Conservation (phyloP, 768 basidiomycete genomes). For the Lactifluus piperatus region DNA sequence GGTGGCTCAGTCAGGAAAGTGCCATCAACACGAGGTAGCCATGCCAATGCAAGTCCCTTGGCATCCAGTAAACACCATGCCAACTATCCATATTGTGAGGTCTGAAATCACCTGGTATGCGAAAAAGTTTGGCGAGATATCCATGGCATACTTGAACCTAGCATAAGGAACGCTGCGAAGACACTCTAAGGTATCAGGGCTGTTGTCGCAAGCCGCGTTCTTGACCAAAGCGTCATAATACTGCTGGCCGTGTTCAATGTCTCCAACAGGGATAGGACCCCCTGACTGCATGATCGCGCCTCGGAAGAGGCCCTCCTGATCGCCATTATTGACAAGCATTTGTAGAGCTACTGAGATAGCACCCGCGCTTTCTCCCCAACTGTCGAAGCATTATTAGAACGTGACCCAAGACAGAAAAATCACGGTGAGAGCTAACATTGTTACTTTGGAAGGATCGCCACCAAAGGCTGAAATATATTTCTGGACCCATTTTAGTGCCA, state of each 20-base stretch:
- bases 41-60: conserved; percentile 13
- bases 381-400: background rate
- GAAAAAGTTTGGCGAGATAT: conserved; percentile 14
- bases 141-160: conserved; percentile 1
- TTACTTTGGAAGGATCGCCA: conserved; percentile 31
- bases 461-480: conserved; percentile 34
- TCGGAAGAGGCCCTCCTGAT: conserved; percentile 21
- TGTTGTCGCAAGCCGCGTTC: conserved; percentile 16
- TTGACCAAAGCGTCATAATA: conserved; percentile 21
- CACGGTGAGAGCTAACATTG: conserved; percentile 22
- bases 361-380: conserved; percentile 33
- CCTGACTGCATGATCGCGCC: conserved; percentile 25
- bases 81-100: background rate
- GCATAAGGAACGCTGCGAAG: conserved; percentile 13
- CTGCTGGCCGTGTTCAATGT: conserved; percentile 16
- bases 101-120: conserved; percentile 5
- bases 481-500: conserved; percentile 35
- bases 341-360: conserved; percentile 29
- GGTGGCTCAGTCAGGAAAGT: too few relatives aligned
- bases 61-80: background rate
- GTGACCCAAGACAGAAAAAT: too few relatives aligned
- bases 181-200: conserved; percentile 20
- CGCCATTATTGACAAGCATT: conserved; percentile 21
- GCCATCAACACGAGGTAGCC: conserved; percentile 22
- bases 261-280: background rate